These are phyloP conservation scores for Aspergillus hiratsukae DNA, from an alignment of 2,329 filamentous ascomycete species.

Conservation along the genomic window DNA sequence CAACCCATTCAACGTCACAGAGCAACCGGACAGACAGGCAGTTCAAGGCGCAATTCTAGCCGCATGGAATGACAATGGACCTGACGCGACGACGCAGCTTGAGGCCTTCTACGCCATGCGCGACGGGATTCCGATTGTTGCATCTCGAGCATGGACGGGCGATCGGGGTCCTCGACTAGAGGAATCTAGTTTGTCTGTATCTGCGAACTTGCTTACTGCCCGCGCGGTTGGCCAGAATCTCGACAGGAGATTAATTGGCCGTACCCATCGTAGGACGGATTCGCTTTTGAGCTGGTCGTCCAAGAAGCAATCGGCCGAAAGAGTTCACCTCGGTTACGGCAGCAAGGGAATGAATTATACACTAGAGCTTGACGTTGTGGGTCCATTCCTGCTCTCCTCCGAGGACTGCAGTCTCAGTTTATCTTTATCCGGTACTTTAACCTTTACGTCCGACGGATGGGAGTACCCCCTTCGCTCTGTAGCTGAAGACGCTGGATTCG, in stretches of 20 bases:
- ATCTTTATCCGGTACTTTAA: slow-evolving; percentile 29
- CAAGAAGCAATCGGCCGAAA: slow-evolving; percentile 31
- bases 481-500: slow-evolving; percentile 41
- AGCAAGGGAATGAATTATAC: slow-evolving; percentile 57
- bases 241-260: slow-evolving; percentile 25
- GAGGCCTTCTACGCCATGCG: slow-evolving; percentile 52
- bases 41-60: slow-evolving; percentile 49
- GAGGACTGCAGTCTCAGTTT: slow-evolving; percentile 42
- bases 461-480: slow-evolving; percentile 49
- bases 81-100: slow-evolving; percentile 48
- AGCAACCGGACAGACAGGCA: slow-evolving; percentile 42
- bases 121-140: slow-evolving; percentile 48
- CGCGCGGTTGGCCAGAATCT: slow-evolving; percentile 48
- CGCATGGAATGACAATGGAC: slow-evolving; percentile 54
- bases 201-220: slow-evolving; percentile 41
- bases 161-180: slow-evolving; percentile 42
- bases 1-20: slow-evolving; percentile 45
- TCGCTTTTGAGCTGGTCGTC: slow-evolving; percentile 36
- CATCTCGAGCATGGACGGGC: slow-evolving; percentile 53
- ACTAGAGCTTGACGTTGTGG: slow-evolving; percentile 45
- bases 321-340: slow-evolving; percentile 34
- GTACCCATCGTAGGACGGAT: not conserved
- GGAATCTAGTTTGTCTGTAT: slow-evolving; percentile 31
- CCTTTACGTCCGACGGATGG: slow-evolving; percentile 44
- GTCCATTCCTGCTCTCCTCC: slow-evolving; percentile 44